Evolutionary conservation across 176 grass and related monocot species (phyloP), one percentile per base, ranked within the genome.

Genomic region (Luzula sylvatica): DNA sequence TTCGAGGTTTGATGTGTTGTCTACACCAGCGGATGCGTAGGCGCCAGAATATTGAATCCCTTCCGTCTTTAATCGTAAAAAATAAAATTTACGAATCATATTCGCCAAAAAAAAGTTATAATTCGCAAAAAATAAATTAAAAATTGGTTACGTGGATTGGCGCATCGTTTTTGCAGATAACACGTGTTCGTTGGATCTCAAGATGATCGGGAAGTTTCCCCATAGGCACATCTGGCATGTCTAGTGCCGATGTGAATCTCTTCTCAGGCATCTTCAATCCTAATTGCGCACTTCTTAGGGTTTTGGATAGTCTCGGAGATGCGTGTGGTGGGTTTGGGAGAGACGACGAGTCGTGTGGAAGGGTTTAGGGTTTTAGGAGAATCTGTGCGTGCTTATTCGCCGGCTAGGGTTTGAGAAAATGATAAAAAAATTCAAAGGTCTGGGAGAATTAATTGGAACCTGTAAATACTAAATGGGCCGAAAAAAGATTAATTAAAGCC

Each of bases 171-270:
- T 74, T 95, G 80, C 90, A 95, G 11, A 79, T 13, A 18, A 82
- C 90, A 26, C 80, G 84, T 1, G 90, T 82, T 15, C 77, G 83
- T 67, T 86, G 84, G 42, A 86, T 28, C 50, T 88, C 72, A 23
- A 95, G 77, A 75, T 94, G 24, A 11, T 87, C 79, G 4, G 83
- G 83, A 39, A 94, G 83, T 68, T 83, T 77, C 29, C 75, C 60
- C 35, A 46, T 52, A 23, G 72, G 69, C 2, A 61, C 78, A 44
- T 80, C 56, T 11, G 66, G 50, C 52, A 69, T 76, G 38, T 62
- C 55, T 29, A 68, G 52, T 6, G 55, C 30, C 12, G 72, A 83
- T n/a, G 58, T 64, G 1, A 15, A 5, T 3, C 28, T 47, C 71
- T 70, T 68, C 59, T 55, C 58, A 53, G 87, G 21, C 75, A 94